Base-by-base conservation (phyloP, 352 stramenopile genomes). In the Elongisporangium senticosum region DNA sequence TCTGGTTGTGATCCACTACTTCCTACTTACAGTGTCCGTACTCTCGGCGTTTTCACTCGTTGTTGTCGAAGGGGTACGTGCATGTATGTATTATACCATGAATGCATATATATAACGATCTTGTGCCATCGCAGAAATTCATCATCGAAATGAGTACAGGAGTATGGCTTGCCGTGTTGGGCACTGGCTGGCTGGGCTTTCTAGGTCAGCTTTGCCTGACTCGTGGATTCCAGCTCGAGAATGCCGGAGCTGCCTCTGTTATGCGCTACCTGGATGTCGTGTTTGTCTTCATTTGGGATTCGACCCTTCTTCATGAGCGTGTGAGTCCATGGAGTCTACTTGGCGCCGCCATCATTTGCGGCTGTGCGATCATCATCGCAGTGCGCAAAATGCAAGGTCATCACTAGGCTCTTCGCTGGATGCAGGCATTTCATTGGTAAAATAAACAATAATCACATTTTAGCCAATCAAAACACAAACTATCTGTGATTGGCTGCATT, bases 1-100 rank as follows among this genome's bases (percentile, higher is more conserved):
- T 55, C 69, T 87, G 22, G 70, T 82, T n/a, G 68, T 86, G n/a
- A 75, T 86, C 61, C 64, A 86, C 58, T 86, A 88, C 60, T 77
- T 79, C 51, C 49, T 88, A 24, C 63, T 85, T 20, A 67, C 67
- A 10, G 63, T 53, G 20, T 79, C 78, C 17, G 54, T 81, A 8
- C 53, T 76, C 19, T 83, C 79, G 15, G 65, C 75, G 4, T 26
- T 61, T 23, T 57, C 58, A 4, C 54, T 83, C 43, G 21, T 72
- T 7, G 28, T 67, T 21, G 50, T 72, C 17, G 54, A 82, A 33
- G 55, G 69, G 24, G 67, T 74, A 67, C 20, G 51, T 22, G 19
- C 3, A 26, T 5, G 5, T 26, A 26, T 26, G 23, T 26, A 24
- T 56, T 48, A 14, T 33, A 39, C 23, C n/a, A 37, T 37, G 21